Base-by-base conservation (phyloP, 176 grass and related monocot genomes). In the Neostapfia colusana region DNA sequence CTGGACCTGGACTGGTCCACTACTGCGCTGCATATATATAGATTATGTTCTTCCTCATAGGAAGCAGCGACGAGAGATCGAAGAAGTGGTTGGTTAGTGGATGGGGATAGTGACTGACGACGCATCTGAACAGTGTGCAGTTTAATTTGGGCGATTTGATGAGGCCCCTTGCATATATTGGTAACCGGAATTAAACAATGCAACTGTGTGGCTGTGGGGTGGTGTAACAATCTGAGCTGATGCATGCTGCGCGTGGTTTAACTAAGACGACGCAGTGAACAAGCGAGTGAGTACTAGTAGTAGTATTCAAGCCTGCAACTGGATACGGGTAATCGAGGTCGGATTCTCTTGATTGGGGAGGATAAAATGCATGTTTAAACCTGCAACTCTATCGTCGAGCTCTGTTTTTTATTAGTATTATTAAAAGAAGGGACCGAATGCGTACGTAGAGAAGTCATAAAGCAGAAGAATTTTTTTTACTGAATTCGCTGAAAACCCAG, bases 181-280 rank as follows among this genome's bases (percentile, higher is more conserved):
- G 66, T 73, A 72, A 72, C 18, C 67, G 85, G 4, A 78, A 60
- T 38, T 31, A 3, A 1, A 31, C 49, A 41, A 50, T 58, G 67
- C 40, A 53, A 82, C 74, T 70, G 49, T 26, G 39, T n/a, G n/a
- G n/a, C n/a, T n/a, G n/a, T n/a, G n/a, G n/a, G 21, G 67, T 82
- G 73, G 77, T 82, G 85, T 87, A 82, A n/a, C n/a, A n/a, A 82
- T 75, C 67, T 87, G 51, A 82, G 59, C 49, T 72, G 78, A 87
- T 78, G 67, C 17, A n/a, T n/a, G n/a, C n/a, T n/a, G n/a, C n/a
- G n/a, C 15, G 67, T 44, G 59, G 12, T 59, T 17, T 67, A 82
- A 50, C 58, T 57, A 72, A 46, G 41, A 69, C 72, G 21, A n/a
- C n/a, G n/a, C n/a, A n/a, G n/a, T 50, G 73, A 72, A 17, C 42